Conservation (phyloP, 2,329 filamentous ascomycete genomes). For the Xylaria sp. region DNA sequence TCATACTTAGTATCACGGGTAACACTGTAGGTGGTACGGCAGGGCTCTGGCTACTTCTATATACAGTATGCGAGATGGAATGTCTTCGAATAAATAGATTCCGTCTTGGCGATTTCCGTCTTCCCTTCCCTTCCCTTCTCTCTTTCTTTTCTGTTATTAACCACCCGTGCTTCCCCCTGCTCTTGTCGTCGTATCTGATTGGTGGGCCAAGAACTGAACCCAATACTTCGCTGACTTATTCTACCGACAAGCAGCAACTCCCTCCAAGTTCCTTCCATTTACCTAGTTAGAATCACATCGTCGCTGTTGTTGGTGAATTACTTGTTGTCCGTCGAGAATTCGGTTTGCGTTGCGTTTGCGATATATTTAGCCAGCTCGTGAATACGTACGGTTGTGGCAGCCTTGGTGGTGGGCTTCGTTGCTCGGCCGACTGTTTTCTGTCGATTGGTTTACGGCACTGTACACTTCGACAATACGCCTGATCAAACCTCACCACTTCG, state of each 20-base stretch:
- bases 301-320: not conserved
- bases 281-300: not conserved
- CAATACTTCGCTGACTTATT: not conserved
- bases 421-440: constrained; percentile 33
- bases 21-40: not conserved
- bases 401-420: constrained; percentile 18
- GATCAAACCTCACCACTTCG: not conserved
- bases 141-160: not conserved
- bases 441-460: too few species aligned
- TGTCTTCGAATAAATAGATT: not conserved
- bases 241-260: not conserved
- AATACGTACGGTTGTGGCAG: not conserved
- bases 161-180: not conserved
- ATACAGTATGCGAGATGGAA: too few species aligned
- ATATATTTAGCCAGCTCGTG: not conserved
- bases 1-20: too few species aligned
- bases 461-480: not conserved
- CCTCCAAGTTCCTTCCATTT: not conserved
- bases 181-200: not conserved
- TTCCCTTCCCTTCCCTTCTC: not conserved
- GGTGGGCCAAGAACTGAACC: not conserved
- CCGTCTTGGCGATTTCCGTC: not conserved
- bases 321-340: not conserved
- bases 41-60: not conserved
- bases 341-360: not conserved